phyloP scores from a whole-genome alignment of 208 protist genomes.

The Leishmania major region DNA sequence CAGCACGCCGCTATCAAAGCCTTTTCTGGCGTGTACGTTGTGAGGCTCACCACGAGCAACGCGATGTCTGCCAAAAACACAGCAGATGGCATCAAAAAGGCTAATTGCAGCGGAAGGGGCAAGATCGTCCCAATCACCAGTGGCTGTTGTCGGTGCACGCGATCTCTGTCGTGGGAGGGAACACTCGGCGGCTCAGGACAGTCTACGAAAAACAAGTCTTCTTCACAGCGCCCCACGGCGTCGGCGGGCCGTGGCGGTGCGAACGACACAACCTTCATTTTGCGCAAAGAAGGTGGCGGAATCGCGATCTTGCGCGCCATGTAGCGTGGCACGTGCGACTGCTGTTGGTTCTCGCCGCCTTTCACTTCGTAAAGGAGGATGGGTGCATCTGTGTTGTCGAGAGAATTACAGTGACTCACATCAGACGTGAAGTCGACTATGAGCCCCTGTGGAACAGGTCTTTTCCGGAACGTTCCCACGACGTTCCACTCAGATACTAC shows the following conservation, averaged over 20 bases:
- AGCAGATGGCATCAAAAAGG: constrained; percentile 46
- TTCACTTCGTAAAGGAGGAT: constrained; percentile 41
- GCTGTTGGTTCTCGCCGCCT: constrained; percentile 21
- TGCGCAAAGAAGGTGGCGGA: constrained; percentile 36
- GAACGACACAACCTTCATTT: constrained; percentile 62
- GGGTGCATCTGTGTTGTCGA: constrained; percentile 23
- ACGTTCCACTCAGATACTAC: constrained; percentile 39
- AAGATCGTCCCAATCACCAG: constrained; percentile 56
- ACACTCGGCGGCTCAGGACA: constrained; percentile 23
- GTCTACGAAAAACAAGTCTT: constrained; percentile 38
- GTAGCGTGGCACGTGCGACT: constrained; percentile 51
- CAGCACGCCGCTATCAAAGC: constrained; percentile 45
- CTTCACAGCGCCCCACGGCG: constrained; percentile 4
- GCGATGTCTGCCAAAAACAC: constrained; percentile 68
- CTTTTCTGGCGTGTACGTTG: constrained; percentile 36
- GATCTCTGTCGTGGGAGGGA: constrained; percentile 9
- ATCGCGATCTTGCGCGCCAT: constrained; percentile 52
- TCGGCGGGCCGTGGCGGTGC: constrained; percentile 24
- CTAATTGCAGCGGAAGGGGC: constrained; percentile 40
- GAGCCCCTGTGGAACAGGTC: constrained; percentile 38
- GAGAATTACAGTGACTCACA: constrained; percentile 13
- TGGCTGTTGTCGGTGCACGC: constrained; percentile 6
- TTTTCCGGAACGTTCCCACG: constrained; percentile 42
- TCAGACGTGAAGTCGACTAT: constrained; percentile 37
- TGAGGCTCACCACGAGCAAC: constrained; percentile 46